Evolutionary conservation across 176 grass and related monocot genomes (phyloP).

Genomic region (maize (Zea mays)): Zm-B73-REFERENCE-NAM-5.0 NC_050100.1:158407501-158408000

Average conservation of each 20-base stretch:
- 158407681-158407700: too few relatives aligned
- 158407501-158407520: too few relatives aligned
- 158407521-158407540: too few relatives aligned
- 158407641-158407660: background rate
- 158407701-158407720: too few relatives aligned
- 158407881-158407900: background rate
- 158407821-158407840: background rate
- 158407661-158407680: too few relatives aligned
- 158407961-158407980: background rate
- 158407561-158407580: background rate
- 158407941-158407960: background rate
- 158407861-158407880: background rate
- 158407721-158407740: too few relatives aligned
- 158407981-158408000: background rate
- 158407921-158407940: background rate
- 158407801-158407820: background rate
- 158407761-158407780: background rate
- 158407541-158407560: background rate
- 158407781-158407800: background rate
- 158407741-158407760: too few relatives aligned
- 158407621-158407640: background rate
- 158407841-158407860: background rate
- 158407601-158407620: background rate
- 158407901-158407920: background rate
- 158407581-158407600: background rate